Evolutionary conservation across 192 early-diverging fungal species (phyloP).

Genomic region (Coemansia sp.): DNA sequence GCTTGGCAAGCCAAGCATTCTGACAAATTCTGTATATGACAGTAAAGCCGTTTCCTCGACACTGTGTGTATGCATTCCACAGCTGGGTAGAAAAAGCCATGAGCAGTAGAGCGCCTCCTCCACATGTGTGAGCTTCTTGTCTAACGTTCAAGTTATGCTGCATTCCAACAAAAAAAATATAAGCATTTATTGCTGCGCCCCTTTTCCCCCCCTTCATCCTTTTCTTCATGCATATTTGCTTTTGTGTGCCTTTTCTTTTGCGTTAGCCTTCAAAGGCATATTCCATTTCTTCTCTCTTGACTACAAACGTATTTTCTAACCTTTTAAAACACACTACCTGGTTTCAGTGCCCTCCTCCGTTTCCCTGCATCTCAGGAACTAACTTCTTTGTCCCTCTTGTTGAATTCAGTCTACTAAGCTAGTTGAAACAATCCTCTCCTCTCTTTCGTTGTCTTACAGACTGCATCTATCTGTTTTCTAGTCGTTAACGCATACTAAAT

Average conservation of each 20-base stretch:
- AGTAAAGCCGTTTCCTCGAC: not conserved
- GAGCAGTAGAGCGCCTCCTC: not conserved
- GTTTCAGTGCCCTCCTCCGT: not conserved
- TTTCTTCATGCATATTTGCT: no score
- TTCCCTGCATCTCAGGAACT: not conserved
- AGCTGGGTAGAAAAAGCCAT: not conserved
- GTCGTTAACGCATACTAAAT: not conserved
- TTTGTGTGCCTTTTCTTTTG: not conserved
- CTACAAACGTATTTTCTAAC: not conserved
- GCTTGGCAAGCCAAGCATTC: not conserved
- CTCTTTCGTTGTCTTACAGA: not conserved
- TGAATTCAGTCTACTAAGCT: not conserved
- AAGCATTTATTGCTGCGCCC: not conserved
- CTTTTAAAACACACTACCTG: not conserved
- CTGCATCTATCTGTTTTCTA: not conserved
- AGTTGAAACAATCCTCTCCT: not conserved
- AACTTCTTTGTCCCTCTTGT: not conserved
- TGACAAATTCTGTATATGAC: not conserved
- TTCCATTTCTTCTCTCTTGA: not conserved
- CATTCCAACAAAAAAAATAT: not conserved
- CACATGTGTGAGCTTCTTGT: not conserved
- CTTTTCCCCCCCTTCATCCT: no score
- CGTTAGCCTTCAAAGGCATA: not conserved
- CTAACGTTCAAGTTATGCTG: not conserved
- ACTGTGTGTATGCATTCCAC: not conserved